These are phyloP conservation scores for Lactarius psammicola DNA, from an alignment of 768 basidiomycete species.

Conservation along the genomic window DNA sequence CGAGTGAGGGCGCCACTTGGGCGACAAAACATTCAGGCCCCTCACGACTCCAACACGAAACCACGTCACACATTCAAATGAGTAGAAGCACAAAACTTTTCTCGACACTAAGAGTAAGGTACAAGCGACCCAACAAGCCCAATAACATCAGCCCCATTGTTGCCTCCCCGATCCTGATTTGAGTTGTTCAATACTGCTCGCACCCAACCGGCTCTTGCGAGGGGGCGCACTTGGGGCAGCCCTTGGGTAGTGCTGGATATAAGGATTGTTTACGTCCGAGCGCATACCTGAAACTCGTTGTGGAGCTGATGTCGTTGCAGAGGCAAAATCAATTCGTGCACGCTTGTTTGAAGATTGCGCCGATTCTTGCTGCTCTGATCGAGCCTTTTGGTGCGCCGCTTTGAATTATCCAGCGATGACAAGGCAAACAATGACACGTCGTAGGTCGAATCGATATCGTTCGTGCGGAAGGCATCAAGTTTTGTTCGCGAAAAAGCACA, in stretches of 20 bases:
- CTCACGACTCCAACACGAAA: not conserved
- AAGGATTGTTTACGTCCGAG: constrained; percentile 21
- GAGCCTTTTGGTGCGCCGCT: constrained; percentile 44
- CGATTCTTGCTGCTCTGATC: constrained; percentile 43
- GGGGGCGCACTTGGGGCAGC: constrained; percentile 12
- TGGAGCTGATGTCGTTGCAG: constrained; percentile 26
- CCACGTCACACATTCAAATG: not conserved
- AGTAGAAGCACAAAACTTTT: not conserved
- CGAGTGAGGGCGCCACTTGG: not conserved
- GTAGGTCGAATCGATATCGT: not conserved
- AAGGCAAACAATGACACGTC: constrained; percentile 3
- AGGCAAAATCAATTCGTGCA: constrained; percentile 44
- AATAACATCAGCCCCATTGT: constrained; percentile 10
- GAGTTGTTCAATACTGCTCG: constrained; percentile 13
- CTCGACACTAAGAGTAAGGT: not conserved
- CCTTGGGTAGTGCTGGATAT: constrained; percentile 20
- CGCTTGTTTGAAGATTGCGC: constrained; percentile 38
- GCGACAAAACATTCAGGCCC: not conserved
- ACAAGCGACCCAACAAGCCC: not conserved
- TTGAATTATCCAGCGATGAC: constrained; percentile 12
- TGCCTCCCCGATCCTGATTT: constrained; percentile 18
- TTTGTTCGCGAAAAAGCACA: not conserved
- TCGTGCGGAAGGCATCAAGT: not conserved
- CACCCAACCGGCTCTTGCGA: constrained; percentile 22
- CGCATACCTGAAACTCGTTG: constrained; percentile 5